A percentile compares a stretch with the other conserved stretches of the same genome.
Evolutionary conservation across 2,329 filamentous ascomycete species (phyloP).

Genomic region (Neobulgaria alba): DNA sequence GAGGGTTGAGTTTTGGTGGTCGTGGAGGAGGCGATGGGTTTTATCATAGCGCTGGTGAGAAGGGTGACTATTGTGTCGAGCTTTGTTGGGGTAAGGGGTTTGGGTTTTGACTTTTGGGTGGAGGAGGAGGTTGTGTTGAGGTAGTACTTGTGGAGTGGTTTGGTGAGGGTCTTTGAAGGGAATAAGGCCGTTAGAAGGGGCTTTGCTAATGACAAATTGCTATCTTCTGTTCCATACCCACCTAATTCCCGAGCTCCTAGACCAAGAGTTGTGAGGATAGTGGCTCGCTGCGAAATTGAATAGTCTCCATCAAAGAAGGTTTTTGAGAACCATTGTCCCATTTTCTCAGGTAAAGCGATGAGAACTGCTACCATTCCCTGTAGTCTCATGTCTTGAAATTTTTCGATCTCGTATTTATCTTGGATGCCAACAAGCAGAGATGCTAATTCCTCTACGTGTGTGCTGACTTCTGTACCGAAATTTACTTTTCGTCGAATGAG

Average conservation of each 20-base stretch:
- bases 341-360: conserved; percentile 63
- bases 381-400: conserved; percentile 66
- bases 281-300: conserved; percentile 74
- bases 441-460: conserved; percentile 76
- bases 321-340: conserved; percentile 77
- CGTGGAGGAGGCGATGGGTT: conserved; percentile 76
- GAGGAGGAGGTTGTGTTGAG: conserved; percentile 47
- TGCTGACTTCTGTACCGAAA: conserved; percentile 80
- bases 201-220: conserved; percentile 26
- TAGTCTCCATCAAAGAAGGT: conserved; percentile 90
- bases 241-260: conserved; percentile 77
- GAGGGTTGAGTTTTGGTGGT: conserved; percentile 73
- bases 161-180: conserved; percentile 71
- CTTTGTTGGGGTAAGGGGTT: conserved; percentile 27
- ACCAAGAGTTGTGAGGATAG: conserved; percentile 74
- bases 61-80: conserved; percentile 59
- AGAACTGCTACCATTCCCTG: conserved; percentile 78
- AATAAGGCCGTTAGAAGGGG: conserved; percentile 41
- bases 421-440: conserved; percentile 69
- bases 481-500: conserved; percentile 82
- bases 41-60: conserved; percentile 65
- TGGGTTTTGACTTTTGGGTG: conserved; percentile 9
- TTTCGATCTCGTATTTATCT: conserved; percentile 73
- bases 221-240: conserved; percentile 49
- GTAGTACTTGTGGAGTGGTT: conserved; percentile 53